Base-by-base conservation (phyloP, 1,284 basidiomycete genomes). In the Ceratobasidium sp. region DNA sequence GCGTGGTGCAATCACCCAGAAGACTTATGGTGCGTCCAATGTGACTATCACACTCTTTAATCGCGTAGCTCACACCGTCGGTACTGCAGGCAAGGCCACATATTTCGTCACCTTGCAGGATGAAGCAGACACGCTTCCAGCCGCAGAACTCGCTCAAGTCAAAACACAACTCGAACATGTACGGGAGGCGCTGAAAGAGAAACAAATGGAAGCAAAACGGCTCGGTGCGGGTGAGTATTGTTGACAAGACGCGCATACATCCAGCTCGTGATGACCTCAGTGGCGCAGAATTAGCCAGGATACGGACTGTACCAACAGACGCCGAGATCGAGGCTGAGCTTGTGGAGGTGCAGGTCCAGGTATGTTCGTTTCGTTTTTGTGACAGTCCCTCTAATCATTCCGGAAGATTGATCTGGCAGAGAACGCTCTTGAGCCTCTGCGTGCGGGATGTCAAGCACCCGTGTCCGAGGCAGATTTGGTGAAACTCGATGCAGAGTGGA, bases 31-130 rank as follows among this genome's bases (percentile, higher is more conserved):
- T 92, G 77, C 72, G 83, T 80, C 64, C n/a, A n/a, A n/a, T n/a
- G n/a, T n/a, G n/a, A n/a, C n/a, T n/a, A n/a, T n/a, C n/a, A n/a
- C n/a, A n/a, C n/a, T n/a, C n/a, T n/a, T n/a, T n/a, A n/a, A n/a
- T 39, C 10, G 32, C 45, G 36, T 23, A 55, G 12, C 52, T 58
- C 80, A 81, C 74, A 71, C 72, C 16, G 8, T n/a, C 32, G 53
- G 12, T 14, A 34, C 12, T 36, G 77, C 80, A 91, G 93, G 92
- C 14, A 96, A 96, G 80, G 92, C 89, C 16, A 90, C 89, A 0
- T 90, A 92, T 78, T 93, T 92, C 76, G 92, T 93, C n/a, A 86
- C 85, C 18, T 91, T 92, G 43, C 77, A 78, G 78, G 84, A 84
- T 6, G 88, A 86, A 55, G 82, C 91, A 39, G 85, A 88, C 43